Conservation (phyloP, 352 stramenopile species). For the Globisporangium parvum region DNA sequence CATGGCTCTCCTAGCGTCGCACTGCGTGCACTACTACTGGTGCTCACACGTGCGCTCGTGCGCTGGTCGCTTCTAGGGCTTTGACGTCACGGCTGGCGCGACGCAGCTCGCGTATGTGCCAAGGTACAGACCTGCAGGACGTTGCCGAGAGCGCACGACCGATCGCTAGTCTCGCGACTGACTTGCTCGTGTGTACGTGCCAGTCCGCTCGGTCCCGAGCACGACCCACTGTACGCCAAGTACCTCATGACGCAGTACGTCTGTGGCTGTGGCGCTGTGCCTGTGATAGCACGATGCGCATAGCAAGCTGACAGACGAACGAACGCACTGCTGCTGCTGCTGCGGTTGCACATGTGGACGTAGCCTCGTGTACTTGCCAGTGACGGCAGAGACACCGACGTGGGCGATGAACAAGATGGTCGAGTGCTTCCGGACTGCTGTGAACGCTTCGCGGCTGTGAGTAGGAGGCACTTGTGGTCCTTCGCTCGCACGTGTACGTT, state of each 20-base stretch:
- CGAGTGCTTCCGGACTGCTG: constrained; percentile 41
- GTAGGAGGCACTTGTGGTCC: neutral
- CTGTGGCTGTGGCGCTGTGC: neutral
- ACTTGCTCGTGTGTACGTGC: neutral
- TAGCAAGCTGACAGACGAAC: no score
- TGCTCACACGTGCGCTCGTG: neutral
- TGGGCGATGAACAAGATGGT: constrained; percentile 81
- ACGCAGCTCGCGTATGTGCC: constrained; percentile 68
- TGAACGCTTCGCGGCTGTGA: constrained; percentile 28
- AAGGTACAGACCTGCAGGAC: constrained; percentile 25
- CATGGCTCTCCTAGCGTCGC: neutral
- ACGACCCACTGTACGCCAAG: constrained; percentile 62
- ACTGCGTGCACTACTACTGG: neutral
- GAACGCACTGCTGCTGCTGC: neutral
- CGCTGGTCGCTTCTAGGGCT: constrained; percentile 29
- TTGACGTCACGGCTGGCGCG: constrained; percentile 73
- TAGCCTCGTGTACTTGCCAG: constrained; percentile 72
- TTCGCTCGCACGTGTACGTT: neutral
- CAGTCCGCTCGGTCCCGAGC: constrained; percentile 19
- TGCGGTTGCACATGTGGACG: neutral
- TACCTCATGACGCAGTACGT: constrained; percentile 67
- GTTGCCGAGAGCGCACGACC: neutral
- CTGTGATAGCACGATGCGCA: neutral
- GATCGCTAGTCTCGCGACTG: no score
- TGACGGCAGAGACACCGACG: constrained; percentile 68